Percentiles rank a stretch among this genome's conserved stretches.
Evolutionary conservation across 129 eudicot species (phyloP).

Genomic region (Rutidosis leptorrhynchoides): DNA sequence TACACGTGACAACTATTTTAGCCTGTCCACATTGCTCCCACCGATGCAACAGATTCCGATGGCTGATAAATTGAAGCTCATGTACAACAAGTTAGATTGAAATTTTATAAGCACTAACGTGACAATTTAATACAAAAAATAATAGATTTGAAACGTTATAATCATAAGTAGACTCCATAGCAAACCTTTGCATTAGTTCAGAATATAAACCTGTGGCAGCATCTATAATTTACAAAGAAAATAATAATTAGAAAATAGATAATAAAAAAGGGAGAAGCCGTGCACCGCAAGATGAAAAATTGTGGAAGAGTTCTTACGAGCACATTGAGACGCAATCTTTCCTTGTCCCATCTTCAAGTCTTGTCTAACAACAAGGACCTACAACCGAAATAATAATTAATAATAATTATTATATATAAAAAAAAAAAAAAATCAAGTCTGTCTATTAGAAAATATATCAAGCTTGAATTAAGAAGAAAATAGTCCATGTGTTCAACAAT

Average conservation of each 20-base stretch:
- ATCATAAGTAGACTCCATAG: background rate
- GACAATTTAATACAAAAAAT: background rate
- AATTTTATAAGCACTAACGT: background rate
- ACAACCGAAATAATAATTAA: conserved; percentile 14
- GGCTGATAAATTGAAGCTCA: conserved; percentile 35
- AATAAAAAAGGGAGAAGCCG: background rate
- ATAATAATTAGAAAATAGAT: background rate
- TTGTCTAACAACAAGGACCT: conserved; percentile 97
- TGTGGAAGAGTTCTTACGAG: conserved; percentile 54
- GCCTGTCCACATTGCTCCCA: conserved; percentile 96
- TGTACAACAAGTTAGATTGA: background rate
- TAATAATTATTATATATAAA: too few relatives aligned
- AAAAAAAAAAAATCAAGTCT: background rate
- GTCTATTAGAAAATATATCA: background rate
- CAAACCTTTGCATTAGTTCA: conserved; percentile 74
- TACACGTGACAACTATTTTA: conserved; percentile 89
- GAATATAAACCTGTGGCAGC: conserved; percentile 93
- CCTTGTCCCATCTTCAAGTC: conserved; percentile 97
- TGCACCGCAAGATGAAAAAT: background rate
- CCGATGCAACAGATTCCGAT: conserved; percentile 61
- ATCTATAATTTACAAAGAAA: conserved; percentile 44
- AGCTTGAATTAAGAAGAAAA: background rate
- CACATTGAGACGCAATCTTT: conserved; percentile 97
- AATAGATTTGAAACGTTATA: background rate
- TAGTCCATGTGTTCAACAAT: background rate